A percentile compares a stretch with the other conserved stretches of the same genome.
Evolutionary conservation across 78 protist genomes (phyloP).

Genomic region (Planoprotostelium fungivorum): DNA sequence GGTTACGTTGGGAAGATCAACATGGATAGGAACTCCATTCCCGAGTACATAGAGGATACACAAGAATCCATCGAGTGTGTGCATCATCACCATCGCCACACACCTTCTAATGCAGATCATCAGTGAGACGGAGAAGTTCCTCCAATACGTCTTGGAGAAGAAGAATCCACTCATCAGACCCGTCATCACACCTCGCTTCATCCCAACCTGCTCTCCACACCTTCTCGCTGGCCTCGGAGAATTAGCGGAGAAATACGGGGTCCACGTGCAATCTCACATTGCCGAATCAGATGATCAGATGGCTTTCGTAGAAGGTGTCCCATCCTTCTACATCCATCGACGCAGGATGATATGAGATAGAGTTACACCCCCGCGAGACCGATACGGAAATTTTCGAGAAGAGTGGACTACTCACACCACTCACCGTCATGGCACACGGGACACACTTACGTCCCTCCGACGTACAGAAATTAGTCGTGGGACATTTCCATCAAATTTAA

Average conservation of each 20-base stretch:
- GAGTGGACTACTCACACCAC: slow-evolving; percentile 21
- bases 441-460: slow-evolving; percentile 17
- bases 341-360: too few species aligned
- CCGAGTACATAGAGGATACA: slow-evolving; percentile 28
- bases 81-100: too few species aligned
- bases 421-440: slow-evolving; percentile 57
- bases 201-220: slow-evolving; percentile 41
- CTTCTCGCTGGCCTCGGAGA: slow-evolving; percentile 28
- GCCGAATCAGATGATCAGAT: slow-evolving; percentile 13
- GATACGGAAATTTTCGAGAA: slow-evolving; percentile 39
- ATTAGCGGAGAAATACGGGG: neutral
- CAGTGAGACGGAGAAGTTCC: slow-evolving; percentile 19
- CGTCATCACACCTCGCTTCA: slow-evolving; percentile 60
- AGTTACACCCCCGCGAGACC: neutral
- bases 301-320: slow-evolving; percentile 12
- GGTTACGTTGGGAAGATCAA: slow-evolving; percentile 63
- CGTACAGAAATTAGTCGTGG: neutral
- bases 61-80: neutral
- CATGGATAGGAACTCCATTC: slow-evolving; percentile 61
- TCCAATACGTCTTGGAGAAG: neutral
- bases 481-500: slow-evolving; percentile 5
- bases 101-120: neutral
- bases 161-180: slow-evolving; percentile 3
- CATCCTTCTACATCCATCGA: neutral
- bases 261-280: slow-evolving; percentile 25